These are phyloP conservation scores for Trichosanthes cucumerina DNA, from an alignment of 306 rosid genomes.

Conservation along the genomic window DNA sequence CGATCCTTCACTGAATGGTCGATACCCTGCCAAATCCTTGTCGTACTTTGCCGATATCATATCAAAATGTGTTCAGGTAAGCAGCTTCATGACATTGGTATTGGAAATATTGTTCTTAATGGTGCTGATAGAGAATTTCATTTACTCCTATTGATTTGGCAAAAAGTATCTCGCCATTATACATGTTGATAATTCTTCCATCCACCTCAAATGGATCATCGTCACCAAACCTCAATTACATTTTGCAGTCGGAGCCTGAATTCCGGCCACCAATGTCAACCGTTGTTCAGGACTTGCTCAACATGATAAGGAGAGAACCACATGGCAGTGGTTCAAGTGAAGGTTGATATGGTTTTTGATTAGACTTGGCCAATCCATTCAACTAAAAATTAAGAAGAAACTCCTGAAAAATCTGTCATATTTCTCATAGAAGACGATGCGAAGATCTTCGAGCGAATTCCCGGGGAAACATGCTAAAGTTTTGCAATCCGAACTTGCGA, in stretches of 20 bases:
- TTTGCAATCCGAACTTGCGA: not conserved
- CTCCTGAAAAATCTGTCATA: conserved; percentile 20
- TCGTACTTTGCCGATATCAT: conserved; percentile 90
- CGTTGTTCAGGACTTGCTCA: conserved; percentile 72
- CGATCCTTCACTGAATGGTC: conserved; percentile 69
- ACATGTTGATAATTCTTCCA: not conserved
- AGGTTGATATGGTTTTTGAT: conserved; percentile 27
- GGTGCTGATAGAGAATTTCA: not conserved
- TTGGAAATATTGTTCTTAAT: not conserved
- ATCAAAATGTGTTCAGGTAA: conserved; percentile 82
- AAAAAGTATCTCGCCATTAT: not conserved
- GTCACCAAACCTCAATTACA: conserved; percentile 9
- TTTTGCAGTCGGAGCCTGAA: conserved; percentile 75
- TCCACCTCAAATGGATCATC: not conserved
- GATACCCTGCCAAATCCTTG: conserved; percentile 71
- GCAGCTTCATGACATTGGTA: not conserved
- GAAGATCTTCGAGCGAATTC: not conserved
- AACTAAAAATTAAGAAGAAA: conserved; percentile 12
- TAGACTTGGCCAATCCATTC: conserved; percentile 13
- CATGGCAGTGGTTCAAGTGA: conserved; percentile 45
- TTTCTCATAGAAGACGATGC: not conserved
- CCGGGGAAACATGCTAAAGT: not conserved
- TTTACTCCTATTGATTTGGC: not conserved
- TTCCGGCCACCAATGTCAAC: conserved; percentile 90
- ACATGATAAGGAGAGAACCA: conserved; percentile 70